Conservation (phyloP, 2,329 filamentous ascomycete genomes). For the Hypoxylon sp. region DNA sequence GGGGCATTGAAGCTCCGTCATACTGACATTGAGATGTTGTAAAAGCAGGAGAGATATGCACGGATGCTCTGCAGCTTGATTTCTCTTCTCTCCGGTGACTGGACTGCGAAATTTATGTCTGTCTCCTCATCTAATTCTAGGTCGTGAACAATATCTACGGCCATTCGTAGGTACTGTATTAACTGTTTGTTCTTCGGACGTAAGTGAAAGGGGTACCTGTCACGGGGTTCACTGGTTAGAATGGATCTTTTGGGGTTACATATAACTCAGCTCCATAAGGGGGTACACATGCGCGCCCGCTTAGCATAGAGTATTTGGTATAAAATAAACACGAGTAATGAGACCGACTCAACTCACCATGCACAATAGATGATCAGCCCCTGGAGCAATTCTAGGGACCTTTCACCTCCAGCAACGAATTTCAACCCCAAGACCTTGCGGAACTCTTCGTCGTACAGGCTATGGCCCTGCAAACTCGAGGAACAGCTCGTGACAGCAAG, state of each 20-base stretch:
- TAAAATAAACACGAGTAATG: background rate
- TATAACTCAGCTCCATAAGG: background rate
- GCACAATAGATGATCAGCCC: constrained; percentile 70
- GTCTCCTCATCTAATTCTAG: constrained; percentile 64
- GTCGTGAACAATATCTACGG: constrained; percentile 64
- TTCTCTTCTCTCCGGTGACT: constrained; percentile 38
- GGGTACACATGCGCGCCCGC: background rate
- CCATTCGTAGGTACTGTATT: constrained; percentile 67
- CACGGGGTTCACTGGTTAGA: constrained; percentile 9
- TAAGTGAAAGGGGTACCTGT: constrained; percentile 69
- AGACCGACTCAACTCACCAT: constrained; percentile 60
- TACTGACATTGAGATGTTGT: constrained; percentile 60
- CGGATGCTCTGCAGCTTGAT: constrained; percentile 61
- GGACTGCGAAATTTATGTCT: constrained; percentile 43
- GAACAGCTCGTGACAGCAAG: constrained; percentile 66
- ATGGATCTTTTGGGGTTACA: background rate
- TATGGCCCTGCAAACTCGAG: constrained; percentile 65
- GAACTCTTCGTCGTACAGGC: constrained; percentile 70
- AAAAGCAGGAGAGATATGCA: constrained; percentile 63
- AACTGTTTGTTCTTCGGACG: constrained; percentile 66
- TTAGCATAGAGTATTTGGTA: background rate
- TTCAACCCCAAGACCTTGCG: constrained; percentile 70
- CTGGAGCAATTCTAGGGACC: constrained; percentile 69
- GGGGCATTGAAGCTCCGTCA: background rate
- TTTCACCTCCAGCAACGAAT: constrained; percentile 70